Base-by-base conservation (phyloP, 306 rosid genomes). In the Aeschynomene evenia region DNA sequence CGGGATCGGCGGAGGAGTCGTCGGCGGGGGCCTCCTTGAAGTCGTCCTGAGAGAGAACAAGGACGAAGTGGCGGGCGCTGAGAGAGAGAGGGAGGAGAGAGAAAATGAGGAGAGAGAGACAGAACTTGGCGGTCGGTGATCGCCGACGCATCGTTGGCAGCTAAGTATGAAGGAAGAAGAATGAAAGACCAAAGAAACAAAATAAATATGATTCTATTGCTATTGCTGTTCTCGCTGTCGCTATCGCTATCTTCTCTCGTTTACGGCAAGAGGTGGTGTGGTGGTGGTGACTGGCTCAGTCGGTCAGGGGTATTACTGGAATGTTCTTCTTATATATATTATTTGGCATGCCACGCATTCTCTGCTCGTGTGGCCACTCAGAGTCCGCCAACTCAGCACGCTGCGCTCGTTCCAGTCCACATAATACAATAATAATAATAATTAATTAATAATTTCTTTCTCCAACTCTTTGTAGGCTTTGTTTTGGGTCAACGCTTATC, bases 1-100 rank as follows among this genome's bases (percentile, higher is more conserved):
- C 96, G 3, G 86, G 70, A 51, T 89, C 91, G 61, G 85, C 3
- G 66, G 90, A 24, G 15, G 81, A 23, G 36, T 81, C 48, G 33
- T 86, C 96, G 14, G 85, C 61, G 18, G 82, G 11, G 19, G 63
- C 65, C 69, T 82, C 89, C 54, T 84, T 81, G 91, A 85, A 74
- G 72, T 94, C 96, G 18, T 94, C 99, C 60, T 83, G 91, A 0
- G 98, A 80, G 63, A 94, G 85, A 48, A 90, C 82, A 33, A 94
- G 88, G 56, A 94, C 83, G 65, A 77, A 83, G 21, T 87, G 89
- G 13, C 94, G 89, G 2, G 95, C 92, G 57, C 53, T 15, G 74
- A 82, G 72, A 58, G 86, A 71, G 40, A 79, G 42, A 0, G 80
- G 76, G 50, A 52, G 61, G 72, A 85, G 72, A 63, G 78, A 84